Conservation (phyloP, 345 rosid species). For the Ceriops decandra region DNA sequence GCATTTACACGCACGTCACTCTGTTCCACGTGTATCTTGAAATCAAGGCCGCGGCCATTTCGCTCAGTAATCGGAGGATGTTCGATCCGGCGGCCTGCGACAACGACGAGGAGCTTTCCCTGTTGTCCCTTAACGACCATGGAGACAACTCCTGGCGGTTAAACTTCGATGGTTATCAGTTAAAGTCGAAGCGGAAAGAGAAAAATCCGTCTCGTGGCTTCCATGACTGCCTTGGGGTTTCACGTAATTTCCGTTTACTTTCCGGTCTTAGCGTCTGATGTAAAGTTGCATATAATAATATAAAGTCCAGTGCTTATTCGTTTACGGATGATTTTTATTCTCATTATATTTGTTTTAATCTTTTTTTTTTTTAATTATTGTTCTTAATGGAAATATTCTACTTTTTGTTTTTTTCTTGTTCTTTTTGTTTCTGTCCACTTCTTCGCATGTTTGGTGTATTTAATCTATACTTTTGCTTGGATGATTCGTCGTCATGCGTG, state of each 20-base stretch:
- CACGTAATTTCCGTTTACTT: conserved; percentile 36
- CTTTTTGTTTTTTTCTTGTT: neutral
- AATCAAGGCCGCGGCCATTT: neutral
- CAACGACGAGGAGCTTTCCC: conserved; percentile 51
- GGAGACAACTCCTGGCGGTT: conserved; percentile 83
- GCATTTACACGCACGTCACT: too few relatives aligned
- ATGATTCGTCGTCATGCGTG: neutral
- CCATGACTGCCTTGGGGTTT: conserved; percentile 77
- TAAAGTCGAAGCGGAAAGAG: conserved; percentile 49
- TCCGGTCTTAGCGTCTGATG: neutral
- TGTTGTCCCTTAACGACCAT: conserved; percentile 39
- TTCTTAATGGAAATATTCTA: neutral
- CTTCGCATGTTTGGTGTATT: conserved; percentile 4
- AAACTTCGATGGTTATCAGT: conserved; percentile 74
- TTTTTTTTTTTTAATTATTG: neutral
- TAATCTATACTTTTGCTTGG: neutral
- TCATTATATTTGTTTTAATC: neutral
- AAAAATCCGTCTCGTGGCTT: conserved; percentile 49
- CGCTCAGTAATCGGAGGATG: neutral
- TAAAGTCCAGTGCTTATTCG: too few relatives aligned
- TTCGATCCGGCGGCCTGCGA: neutral
- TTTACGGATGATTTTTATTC: neutral
- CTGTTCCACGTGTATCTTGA: neutral
- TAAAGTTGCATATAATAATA: too few relatives aligned
- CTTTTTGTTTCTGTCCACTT: neutral